These are phyloP conservation scores for Diaporthe destruens DNA, from an alignment of 2,329 filamentous ascomycete genomes.

Conservation along the genomic window DNA sequence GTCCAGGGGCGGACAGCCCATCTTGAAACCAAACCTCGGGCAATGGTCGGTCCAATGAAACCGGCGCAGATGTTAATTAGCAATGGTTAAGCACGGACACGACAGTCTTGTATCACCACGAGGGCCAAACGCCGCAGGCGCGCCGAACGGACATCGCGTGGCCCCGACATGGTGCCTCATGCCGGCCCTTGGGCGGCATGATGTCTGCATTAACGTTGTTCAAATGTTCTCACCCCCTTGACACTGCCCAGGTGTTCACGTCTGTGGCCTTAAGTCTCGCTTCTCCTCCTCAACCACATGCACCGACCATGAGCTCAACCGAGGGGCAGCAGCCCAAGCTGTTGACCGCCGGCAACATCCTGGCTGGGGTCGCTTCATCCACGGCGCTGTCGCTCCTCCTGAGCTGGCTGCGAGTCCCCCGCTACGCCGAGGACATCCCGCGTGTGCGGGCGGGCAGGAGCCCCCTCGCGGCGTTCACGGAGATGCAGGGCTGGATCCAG, in stretches of 20 bases:
- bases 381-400: constrained; percentile 20
- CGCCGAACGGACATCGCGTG: constrained; percentile 4
- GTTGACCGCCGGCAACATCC: constrained; percentile 22
- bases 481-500: constrained; percentile 32
- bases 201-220: neutral
- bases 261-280: no score
- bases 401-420: constrained; percentile 31
- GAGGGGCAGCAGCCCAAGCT: constrained; percentile 17
- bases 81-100: constrained; percentile 12
- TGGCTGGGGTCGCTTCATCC: constrained; percentile 2
- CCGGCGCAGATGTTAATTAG: neutral
- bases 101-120: neutral
- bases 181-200: neutral
- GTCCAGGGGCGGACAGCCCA: neutral
- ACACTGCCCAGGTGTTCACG: no score
- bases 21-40: constrained; percentile 1
- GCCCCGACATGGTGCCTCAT: neutral
- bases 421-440: constrained; percentile 30
- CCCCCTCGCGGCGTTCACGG: constrained; percentile 12
- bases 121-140: constrained; percentile 2
- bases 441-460: constrained; percentile 36
- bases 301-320: constrained; percentile 9
- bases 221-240: neutral
- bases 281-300: no score
- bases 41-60: constrained; percentile 10